Percentiles rank a stretch among this genome's conserved stretches.
These are phyloP conservation scores for Euphrasia confusa DNA, from an alignment of 257 asterid species.

Conservation along the genomic window DNA sequence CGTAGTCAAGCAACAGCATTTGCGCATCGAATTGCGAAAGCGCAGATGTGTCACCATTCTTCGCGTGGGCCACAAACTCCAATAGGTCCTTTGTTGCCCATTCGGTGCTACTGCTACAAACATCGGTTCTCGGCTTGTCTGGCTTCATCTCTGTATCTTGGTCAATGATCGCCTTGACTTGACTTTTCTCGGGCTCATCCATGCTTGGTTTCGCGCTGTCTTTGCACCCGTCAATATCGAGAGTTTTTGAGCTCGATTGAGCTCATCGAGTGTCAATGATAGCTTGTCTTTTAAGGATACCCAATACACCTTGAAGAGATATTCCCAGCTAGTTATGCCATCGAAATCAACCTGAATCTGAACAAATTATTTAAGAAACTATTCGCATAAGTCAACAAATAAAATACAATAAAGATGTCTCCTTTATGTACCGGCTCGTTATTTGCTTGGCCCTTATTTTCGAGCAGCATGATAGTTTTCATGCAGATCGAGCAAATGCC, in stretches of 20 bases:
- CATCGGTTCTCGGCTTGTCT: slow-evolving; percentile 28
- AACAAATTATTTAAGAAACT: too few species aligned
- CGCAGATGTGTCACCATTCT: slow-evolving; percentile 62
- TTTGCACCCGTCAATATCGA: slow-evolving; percentile 23
- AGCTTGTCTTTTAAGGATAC: slow-evolving; percentile 51
- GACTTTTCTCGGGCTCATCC: slow-evolving; percentile 14
- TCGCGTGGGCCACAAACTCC: slow-evolving; percentile 73
- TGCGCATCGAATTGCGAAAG: slow-evolving; percentile 67
- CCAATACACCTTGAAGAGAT: slow-evolving; percentile 93
- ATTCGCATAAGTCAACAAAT: too few species aligned
- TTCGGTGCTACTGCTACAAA: slow-evolving; percentile 28
- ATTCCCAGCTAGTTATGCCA: slow-evolving; percentile 82
- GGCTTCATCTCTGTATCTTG: not conserved
- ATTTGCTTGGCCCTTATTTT: slow-evolving; percentile 67
- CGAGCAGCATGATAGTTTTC: slow-evolving; percentile 81
- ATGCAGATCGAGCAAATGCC: slow-evolving; percentile 94
- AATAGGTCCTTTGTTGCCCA: slow-evolving; percentile 77
- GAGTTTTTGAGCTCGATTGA: slow-evolving; percentile 58
- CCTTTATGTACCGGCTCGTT: slow-evolving; percentile 44
- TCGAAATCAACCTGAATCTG: slow-evolving; percentile 89
- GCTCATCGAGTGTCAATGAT: slow-evolving; percentile 59
- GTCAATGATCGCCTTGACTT: not conserved
- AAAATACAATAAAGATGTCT: too few species aligned
- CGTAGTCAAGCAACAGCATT: slow-evolving; percentile 54
- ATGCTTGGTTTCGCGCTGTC: slow-evolving; percentile 16